These are phyloP conservation scores for Exophiala calicioides DNA, from an alignment of 2,329 filamentous ascomycete species.

Conservation along the genomic window DNA sequence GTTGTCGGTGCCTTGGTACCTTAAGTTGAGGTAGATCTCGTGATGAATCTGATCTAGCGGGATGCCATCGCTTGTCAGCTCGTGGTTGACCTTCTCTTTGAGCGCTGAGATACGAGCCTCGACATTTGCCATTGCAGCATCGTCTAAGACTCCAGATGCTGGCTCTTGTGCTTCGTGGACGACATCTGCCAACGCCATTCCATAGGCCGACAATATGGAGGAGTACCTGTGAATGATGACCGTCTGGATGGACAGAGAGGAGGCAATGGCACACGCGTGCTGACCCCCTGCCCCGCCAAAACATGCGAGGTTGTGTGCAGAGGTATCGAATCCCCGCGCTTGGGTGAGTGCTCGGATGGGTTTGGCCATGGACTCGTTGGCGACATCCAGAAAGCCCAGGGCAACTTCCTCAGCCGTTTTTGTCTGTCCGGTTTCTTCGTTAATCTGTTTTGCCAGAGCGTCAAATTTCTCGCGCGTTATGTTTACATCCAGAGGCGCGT, in stretches of 20 bases:
- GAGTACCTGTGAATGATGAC: conserved; percentile 44
- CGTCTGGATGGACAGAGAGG: conserved; percentile 42
- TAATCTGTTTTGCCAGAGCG: conserved; percentile 46
- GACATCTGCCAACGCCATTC: conserved; percentile 46
- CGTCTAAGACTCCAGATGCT: conserved; percentile 24
- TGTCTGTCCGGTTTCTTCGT: conserved; percentile 35
- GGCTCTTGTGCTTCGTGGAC: conserved; percentile 43
- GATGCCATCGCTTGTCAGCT: conserved; percentile 47
- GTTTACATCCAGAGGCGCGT: conserved; percentile 60
- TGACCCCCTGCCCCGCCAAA: conserved; percentile 40
- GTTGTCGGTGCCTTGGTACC: conserved; percentile 54
- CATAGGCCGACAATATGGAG: conserved; percentile 47
- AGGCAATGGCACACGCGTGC: conserved; percentile 46
- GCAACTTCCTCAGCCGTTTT: conserved; percentile 40
- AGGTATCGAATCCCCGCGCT: conserved; percentile 30
- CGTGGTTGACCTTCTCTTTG: conserved; percentile 59
- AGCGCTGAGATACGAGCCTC: conserved; percentile 64
- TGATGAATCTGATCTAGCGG: conserved; percentile 41
- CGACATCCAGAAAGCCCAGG: conserved; percentile 44
- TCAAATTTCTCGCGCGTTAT: conserved; percentile 43
- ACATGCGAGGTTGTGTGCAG: conserved; percentile 33
- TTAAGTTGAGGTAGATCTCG: conserved; percentile 49
- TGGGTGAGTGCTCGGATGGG: conserved; percentile 35
- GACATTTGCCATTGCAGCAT: conserved; percentile 53
- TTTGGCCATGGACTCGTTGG: conserved; percentile 44